Evolutionary conservation across 2,329 filamentous ascomycete genomes (phyloP), one percentile per base, ranked within the genome.

Genomic region (Aureobasidium pullulans): DNA sequence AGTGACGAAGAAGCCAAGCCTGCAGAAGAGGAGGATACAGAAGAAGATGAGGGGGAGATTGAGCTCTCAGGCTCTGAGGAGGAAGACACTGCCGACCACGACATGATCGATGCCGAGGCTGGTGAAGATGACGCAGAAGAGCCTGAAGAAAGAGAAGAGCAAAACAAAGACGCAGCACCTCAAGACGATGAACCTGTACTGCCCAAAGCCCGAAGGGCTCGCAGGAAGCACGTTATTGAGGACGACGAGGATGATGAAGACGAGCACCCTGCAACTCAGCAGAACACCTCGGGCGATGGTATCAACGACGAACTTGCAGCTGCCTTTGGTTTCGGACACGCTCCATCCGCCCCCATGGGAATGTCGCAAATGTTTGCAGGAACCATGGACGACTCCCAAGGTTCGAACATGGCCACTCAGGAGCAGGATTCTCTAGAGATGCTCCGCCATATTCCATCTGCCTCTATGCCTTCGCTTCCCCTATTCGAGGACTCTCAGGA

Each of bases 301-400:
- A 70, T 71, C 32, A 59, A 57, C 15, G 62, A 63, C 34, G 62
- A 63, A 23, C 57, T 63, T 32, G 62, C 62, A 62, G 72, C 72
- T 9, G 73, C 71, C 6, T 75, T 76, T 62, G 67, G 75, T 65
- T 70, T 77, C 67, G 61, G 70, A 6, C 67, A 67, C 6, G 50
- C 60, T 32, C 62, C 65, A 47, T 69, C 71, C 42, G 67, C 74
- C 54, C 73, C 77, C 6, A 71, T 96, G 43, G 88, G 90, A 9
- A 79, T 96, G 46, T 95, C 90, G 0, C 92, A 96, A 67, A 93
- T 94, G 63, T 96, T 96, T 69, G 89, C 88, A 5, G 90, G 90
- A 11, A 96, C 91, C 1, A 88, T 96, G 84, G 90, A 89, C 2
- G 72, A 67, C 7, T 64, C 67, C 77, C 70, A 72, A 15, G 69